phyloP scores from a whole-genome alignment of 768 basidiomycete species.

The Coprinopsis sp. region DNA sequence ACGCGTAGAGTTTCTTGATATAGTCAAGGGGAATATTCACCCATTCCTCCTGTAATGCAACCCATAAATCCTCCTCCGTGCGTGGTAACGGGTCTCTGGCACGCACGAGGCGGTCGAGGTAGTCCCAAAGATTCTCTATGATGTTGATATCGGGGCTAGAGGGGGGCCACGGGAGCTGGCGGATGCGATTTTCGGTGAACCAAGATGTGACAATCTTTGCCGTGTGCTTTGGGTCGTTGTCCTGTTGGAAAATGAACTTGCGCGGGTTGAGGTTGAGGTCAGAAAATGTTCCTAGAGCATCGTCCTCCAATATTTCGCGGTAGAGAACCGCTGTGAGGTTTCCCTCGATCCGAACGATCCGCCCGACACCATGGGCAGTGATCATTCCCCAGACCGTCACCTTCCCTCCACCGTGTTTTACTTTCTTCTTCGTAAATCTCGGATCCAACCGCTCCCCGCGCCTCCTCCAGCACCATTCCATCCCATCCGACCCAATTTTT shows the following conservation, averaged over 20 bases:
- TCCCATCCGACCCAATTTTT: slow-evolving; percentile 28
- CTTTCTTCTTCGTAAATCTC: slow-evolving; percentile 19
- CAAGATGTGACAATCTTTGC: slow-evolving; percentile 20
- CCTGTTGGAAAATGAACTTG: slow-evolving; percentile 28
- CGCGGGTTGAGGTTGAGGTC: slow-evolving; percentile 16
- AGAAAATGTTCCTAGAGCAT: slow-evolving; percentile 21
- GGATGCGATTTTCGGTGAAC: slow-evolving; percentile 24
- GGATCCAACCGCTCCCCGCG: slow-evolving; percentile 21
- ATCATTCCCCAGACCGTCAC: slow-evolving; percentile 36
- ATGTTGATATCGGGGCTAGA: slow-evolving; percentile 31
- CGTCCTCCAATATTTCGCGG: slow-evolving; percentile 23
- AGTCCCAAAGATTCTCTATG: slow-evolving; percentile 29
- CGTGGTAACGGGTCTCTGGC: slow-evolving; percentile 12
- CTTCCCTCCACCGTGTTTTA: slow-evolving; percentile 33
- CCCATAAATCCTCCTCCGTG: slow-evolving; percentile 21
- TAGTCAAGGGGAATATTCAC: slow-evolving; percentile 5
- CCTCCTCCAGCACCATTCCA: slow-evolving; percentile 25
- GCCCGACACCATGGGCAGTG: slow-evolving; percentile 21
- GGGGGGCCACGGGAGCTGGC: slow-evolving; percentile 26
- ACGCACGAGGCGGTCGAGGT: slow-evolving; percentile 18
- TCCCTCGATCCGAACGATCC: slow-evolving; percentile 27
- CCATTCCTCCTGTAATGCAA: slow-evolving; percentile 17
- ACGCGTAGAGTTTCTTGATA: slow-evolving; percentile 8
- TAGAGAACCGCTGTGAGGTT: slow-evolving; percentile 24
- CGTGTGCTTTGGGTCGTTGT: slow-evolving; percentile 36